phyloP scores from a whole-genome alignment of 331 rosid genomes.

The Malus hybrid region DNA sequence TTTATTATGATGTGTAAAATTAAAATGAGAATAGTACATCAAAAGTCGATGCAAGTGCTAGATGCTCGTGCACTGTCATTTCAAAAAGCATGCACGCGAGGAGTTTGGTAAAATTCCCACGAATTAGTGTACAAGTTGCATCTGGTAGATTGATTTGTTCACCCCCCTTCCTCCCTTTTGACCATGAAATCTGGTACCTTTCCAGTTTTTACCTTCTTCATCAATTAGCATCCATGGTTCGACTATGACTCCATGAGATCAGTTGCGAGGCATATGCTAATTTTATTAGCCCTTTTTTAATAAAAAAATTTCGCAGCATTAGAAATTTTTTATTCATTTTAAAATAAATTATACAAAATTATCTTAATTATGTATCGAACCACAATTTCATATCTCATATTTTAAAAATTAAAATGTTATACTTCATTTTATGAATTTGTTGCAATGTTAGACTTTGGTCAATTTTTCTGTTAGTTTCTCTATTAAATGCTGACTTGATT shows the following conservation, averaged over 20 bases:
- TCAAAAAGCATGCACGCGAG: conserved; percentile 2
- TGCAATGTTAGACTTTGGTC: rapidly evolving
- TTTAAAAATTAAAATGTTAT: too few relatives aligned
- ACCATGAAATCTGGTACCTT: conserved; percentile 12
- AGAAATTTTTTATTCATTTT: too few relatives aligned
- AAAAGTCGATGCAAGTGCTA: neutral
- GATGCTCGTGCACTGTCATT: conserved; percentile 10
- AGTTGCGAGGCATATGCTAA: too few relatives aligned
- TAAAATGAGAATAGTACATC: too few relatives aligned
- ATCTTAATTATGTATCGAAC: too few relatives aligned
- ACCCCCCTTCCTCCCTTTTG: conserved; percentile 31
- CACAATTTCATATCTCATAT: rapidly evolving
- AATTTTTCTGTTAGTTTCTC: too few relatives aligned
- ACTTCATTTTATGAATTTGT: too few relatives aligned
- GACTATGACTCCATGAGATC: neutral
- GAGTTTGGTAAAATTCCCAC: conserved; percentile 23
- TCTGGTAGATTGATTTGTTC: conserved; percentile 31
- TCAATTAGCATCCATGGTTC: neutral
- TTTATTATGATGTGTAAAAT: neutral
- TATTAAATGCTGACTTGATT: too few relatives aligned
- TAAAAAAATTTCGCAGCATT: too few relatives aligned
- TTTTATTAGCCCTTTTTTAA: too few relatives aligned
- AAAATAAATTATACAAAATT: too few relatives aligned
- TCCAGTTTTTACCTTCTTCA: neutral
- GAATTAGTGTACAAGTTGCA: neutral